phyloP scores from a whole-genome alignment of 805 yeast species.

The Kluyveromyces dobzhanskii region DNA sequence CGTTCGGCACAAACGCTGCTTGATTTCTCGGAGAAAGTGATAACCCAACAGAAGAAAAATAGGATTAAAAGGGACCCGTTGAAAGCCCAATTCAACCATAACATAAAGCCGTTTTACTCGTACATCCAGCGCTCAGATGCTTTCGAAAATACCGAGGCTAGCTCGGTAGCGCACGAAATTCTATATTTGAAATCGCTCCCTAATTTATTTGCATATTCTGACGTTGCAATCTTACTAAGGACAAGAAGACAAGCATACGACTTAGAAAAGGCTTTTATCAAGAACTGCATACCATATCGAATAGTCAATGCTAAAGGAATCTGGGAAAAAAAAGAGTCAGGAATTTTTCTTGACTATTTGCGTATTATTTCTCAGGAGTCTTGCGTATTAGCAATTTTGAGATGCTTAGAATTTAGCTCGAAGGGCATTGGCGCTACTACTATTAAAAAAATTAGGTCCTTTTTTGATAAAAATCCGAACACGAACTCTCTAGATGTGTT shows the following conservation, averaged over 20 bases:
- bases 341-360: constrained; percentile 52
- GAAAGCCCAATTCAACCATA: constrained; percentile 35
- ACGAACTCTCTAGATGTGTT: not conserved
- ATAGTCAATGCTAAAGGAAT: constrained; percentile 69
- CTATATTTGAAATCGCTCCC: constrained; percentile 39
- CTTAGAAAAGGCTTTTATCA: constrained; percentile 56
- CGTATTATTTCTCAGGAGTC: constrained; percentile 49
- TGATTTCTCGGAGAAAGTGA: constrained; percentile 52
- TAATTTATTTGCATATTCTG: constrained; percentile 39
- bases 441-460: constrained; percentile 23
- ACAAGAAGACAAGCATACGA: constrained; percentile 51
- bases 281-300: constrained; percentile 50
- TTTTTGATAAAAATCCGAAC: not conserved
- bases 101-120: constrained; percentile 41
- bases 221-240: constrained; percentile 66
- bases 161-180: constrained; percentile 49
- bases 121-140: constrained; percentile 18
- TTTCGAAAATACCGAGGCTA: constrained; percentile 44
- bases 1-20: constrained; percentile 69
- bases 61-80: constrained; percentile 35
- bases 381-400: constrained; percentile 52
- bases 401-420: constrained; percentile 53
- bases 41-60: constrained; percentile 44
- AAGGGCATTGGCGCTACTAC: constrained; percentile 61
- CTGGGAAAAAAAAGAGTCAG: constrained; percentile 70